Base-by-base conservation (phyloP, 371 early-diverging fungal species). In the Saksenaea vasiformis region DNA sequence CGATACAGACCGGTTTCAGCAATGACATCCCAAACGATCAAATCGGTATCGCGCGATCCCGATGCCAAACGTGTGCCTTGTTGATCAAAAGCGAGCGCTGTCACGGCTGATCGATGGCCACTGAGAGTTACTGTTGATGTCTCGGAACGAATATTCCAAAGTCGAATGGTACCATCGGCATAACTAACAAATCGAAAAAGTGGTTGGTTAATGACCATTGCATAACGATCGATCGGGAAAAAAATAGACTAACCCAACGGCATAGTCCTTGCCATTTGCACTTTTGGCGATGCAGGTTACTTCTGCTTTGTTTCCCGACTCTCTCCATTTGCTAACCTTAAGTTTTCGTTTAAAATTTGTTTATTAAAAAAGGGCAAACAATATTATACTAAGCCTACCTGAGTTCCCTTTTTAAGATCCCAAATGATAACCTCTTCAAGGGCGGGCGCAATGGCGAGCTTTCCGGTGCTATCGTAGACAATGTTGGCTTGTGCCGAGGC, bases 1-100 rank as follows among this genome's bases (percentile, higher is more conserved):
- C 97, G 81, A 74, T 85, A 92, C 62, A 95, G 73, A 28, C 98
- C 98, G 31, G 85, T 80, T 73, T 97, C 97, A 19, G 90, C 90
- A 26, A 96, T 88, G 11, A 96, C 84, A 72, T 98, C 97, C 98
- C 98, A 98, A 31, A 97, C 72, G 67, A 98, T 91, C 26, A 98
- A 67, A 71, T 97, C 95, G 1, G 96, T 96, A 69, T 98, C 98
- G 61, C 77, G 84, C 3, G 95, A 90, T 27, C 98, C 98, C 0
- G 95, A 95, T 0, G 90, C 96, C 35, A 98, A 85, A 35, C 90
- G 83, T 7, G 91, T 85, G 15, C 95, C 95, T 34, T 83, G 71
- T 17, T 76, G 66, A 56, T 97, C 94, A 67, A 92, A 97, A 5
- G 87, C 75, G 19, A 98, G 77, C 11, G 93, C 85, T 35, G 95